These are phyloP conservation scores for Zelonia costaricensis DNA, from an alignment of 208 protist species.

Conservation along the genomic window DNA sequence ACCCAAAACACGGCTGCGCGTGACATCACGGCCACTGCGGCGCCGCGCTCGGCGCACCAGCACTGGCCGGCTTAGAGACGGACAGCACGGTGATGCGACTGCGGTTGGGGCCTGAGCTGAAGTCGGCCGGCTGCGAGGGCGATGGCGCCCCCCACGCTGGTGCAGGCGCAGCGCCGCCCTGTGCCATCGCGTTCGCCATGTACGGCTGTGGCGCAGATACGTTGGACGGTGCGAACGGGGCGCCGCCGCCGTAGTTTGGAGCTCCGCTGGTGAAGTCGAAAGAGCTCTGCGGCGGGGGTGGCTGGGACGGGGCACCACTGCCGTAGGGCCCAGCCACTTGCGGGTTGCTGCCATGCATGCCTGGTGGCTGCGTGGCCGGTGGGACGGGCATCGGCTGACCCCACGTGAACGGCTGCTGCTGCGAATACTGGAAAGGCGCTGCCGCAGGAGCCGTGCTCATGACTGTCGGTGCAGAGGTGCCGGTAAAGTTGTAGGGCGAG, in stretches of 20 bases:
- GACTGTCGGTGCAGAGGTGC: background rate
- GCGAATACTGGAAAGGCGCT: conserved; percentile 23
- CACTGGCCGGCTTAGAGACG: conserved; percentile 1
- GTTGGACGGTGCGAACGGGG: background rate
- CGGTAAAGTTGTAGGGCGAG: background rate
- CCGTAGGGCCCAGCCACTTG: background rate
- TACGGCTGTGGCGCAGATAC: background rate
- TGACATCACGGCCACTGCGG: background rate
- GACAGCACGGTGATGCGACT: conserved; percentile 14
- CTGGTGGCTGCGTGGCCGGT: background rate
- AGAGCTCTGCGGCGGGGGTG: background rate
- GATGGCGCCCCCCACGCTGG: background rate
- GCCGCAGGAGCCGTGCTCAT: too few species aligned
- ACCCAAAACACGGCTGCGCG: too few species aligned
- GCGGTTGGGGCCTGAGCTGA: conserved; percentile 3
- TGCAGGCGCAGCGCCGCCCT: background rate
- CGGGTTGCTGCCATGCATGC: too few species aligned
- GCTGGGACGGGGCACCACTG: background rate
- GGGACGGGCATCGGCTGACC: conserved; percentile 1
- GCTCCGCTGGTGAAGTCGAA: background rate
- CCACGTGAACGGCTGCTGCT: conserved; percentile 12
- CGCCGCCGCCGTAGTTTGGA: background rate
- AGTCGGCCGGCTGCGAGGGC: conserved; percentile 1
- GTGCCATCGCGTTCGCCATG: too few species aligned
- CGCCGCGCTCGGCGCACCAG: background rate